These are phyloP conservation scores for Trichothecium sympodiale DNA, from an alignment of 2,329 filamentous ascomycete genomes.

Conservation along the genomic window DNA sequence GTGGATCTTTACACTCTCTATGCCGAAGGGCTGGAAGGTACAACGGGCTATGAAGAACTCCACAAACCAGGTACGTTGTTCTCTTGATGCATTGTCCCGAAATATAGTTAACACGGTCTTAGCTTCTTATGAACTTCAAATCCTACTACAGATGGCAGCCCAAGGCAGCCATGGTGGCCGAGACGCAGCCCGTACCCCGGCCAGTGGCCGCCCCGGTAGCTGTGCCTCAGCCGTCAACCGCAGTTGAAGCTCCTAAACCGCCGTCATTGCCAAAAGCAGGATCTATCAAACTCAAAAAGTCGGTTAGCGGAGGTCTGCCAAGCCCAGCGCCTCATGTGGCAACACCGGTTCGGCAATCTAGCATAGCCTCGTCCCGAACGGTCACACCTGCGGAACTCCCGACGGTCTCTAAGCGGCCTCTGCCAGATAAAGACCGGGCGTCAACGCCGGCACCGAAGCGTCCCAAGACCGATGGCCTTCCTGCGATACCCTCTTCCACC, in stretches of 20 bases:
- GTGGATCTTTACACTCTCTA: conserved; percentile 28
- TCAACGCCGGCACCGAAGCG: conserved; percentile 24
- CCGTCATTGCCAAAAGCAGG: no score
- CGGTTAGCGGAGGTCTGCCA: no score
- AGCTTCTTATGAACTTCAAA: conserved; percentile 27
- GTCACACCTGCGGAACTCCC: conserved; percentile 7
- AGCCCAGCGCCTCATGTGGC: conserved; percentile 1
- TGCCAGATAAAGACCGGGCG: conserved; percentile 24
- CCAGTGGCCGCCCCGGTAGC: conserved; percentile 10
- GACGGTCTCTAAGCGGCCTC: conserved; percentile 21
- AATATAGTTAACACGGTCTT: conserved; percentile 1
- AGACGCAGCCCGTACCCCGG: conserved; percentile 8
- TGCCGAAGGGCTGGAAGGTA: conserved; percentile 30
- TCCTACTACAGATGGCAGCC: conserved; percentile 25
- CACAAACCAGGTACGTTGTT: conserved; percentile 21
- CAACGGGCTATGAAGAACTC: conserved; percentile 22
- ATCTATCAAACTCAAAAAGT: no score
- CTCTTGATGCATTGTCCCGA: not conserved
- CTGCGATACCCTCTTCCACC: conserved; percentile 9
- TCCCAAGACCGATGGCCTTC: conserved; percentile 20
- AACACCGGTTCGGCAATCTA: conserved; percentile 3
- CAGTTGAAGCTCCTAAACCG: no score
- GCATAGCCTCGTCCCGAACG: not conserved
- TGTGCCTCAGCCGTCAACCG: conserved; percentile 1
- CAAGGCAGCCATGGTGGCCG: conserved; percentile 14